Percentiles rank a stretch among this genome's conserved stretches.
These are phyloP conservation scores for Alternaria longipes DNA, from an alignment of 2,329 filamentous ascomycete species.

Conservation along the genomic window DNA sequence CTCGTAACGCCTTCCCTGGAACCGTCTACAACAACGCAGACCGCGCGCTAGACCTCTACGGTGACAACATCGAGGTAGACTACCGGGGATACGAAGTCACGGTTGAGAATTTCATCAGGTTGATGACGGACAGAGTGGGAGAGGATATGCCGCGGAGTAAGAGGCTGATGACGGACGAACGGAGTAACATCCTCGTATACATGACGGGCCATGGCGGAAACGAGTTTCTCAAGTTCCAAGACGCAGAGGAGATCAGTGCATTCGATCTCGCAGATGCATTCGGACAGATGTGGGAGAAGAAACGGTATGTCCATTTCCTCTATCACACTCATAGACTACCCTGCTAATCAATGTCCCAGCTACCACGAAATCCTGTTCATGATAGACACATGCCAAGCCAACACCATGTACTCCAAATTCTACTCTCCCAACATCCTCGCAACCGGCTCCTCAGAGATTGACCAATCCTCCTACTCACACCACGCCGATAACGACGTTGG, in stretches of 20 bases:
- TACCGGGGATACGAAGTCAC: slow-evolving; percentile 98
- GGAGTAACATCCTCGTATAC: slow-evolving; percentile 97
- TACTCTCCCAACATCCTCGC: slow-evolving; percentile 99
- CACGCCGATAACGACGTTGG: slow-evolving; percentile 98
- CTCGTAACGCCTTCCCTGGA: slow-evolving; percentile 95
- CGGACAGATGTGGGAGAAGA: slow-evolving; percentile 99
- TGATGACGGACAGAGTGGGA: slow-evolving; percentile 92
- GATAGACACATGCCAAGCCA: slow-evolving; percentile 99
- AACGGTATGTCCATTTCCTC: slow-evolving; percentile 65
- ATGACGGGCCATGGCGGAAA: slow-evolving; percentile 99
- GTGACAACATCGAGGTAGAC: slow-evolving; percentile 98
- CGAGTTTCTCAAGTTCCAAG: slow-evolving; percentile 98
- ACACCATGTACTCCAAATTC: slow-evolving; percentile 98
- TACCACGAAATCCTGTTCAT: slow-evolving; percentile 99
- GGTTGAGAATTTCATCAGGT: slow-evolving; percentile 96
- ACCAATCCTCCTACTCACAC: slow-evolving; percentile 96
- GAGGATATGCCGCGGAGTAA: slow-evolving; percentile 96
- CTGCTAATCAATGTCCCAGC: slow-evolving; percentile 52
- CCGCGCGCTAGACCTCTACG: slow-evolving; percentile 93
- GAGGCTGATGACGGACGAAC: slow-evolving; percentile 89
- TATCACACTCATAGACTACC: neutral
- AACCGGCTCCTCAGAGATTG: slow-evolving; percentile 93
- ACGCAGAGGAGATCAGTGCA: slow-evolving; percentile 95
- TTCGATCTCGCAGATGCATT: slow-evolving; percentile 97
- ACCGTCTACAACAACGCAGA: slow-evolving; percentile 99